These are phyloP conservation scores for Spathaspora boniae DNA, from an alignment of 805 yeast genomes.

Conservation along the genomic window DNA sequence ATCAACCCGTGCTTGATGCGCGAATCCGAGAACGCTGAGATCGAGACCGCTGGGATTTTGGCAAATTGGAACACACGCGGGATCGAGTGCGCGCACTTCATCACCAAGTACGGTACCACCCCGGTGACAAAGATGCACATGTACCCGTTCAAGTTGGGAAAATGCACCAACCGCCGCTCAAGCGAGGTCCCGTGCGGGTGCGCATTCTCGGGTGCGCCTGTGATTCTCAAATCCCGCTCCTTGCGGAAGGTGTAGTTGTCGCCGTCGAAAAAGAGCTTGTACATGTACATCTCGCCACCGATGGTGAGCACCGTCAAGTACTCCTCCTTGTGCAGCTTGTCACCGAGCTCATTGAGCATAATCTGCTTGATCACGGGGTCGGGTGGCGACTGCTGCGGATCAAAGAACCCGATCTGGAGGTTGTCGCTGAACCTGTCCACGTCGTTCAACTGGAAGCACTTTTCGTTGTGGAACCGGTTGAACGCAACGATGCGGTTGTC, in stretches of 20 bases:
- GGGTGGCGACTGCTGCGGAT: slow-evolving; percentile 51
- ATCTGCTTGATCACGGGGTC: slow-evolving; percentile 73
- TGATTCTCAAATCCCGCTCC: slow-evolving; percentile 45
- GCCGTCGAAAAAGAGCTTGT: slow-evolving; percentile 53
- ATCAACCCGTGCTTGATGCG: slow-evolving; percentile 52
- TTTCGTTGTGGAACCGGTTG: slow-evolving; percentile 50
- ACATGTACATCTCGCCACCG: slow-evolving; percentile 76
- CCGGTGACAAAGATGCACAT: slow-evolving; percentile 72
- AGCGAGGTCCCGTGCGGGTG: slow-evolving; percentile 64
- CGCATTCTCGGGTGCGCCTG: slow-evolving; percentile 82
- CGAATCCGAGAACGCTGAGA: slow-evolving; percentile 50
- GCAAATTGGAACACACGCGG: slow-evolving; percentile 69
- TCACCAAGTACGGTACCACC: slow-evolving; percentile 61
- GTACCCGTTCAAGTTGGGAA: slow-evolving; percentile 55
- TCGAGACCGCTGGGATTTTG: slow-evolving; percentile 60
- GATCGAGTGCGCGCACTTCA: slow-evolving; percentile 59
- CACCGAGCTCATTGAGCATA: slow-evolving; percentile 65
- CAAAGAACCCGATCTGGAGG: slow-evolving; percentile 44
- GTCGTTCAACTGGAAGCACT: slow-evolving; percentile 50
- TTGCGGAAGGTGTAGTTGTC: slow-evolving; percentile 39
- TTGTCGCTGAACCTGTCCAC: slow-evolving; percentile 45
- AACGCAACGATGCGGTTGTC: slow-evolving; percentile 71
- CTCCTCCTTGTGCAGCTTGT: slow-evolving; percentile 49
- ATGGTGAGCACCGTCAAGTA: slow-evolving; percentile 68
- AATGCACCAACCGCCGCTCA: slow-evolving; percentile 63